Conservation (phyloP, 1,284 basidiomycete genomes). For the Vanrija sp. region DNA sequence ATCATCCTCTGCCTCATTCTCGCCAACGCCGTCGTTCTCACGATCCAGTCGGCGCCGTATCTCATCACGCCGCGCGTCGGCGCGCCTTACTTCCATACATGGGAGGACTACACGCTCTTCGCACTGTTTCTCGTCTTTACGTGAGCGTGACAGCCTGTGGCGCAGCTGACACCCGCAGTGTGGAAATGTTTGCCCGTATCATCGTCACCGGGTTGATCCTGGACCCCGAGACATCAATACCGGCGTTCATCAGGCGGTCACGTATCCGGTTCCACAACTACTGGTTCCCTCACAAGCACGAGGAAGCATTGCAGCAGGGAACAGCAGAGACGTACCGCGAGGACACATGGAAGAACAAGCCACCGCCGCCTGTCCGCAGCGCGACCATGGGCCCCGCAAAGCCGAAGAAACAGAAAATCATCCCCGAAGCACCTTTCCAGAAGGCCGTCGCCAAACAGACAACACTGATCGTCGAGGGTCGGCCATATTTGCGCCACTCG, state of each 20-base stretch:
- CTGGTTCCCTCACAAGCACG: conserved; percentile 39
- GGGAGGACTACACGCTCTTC: conserved; percentile 85
- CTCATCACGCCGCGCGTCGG: conserved; percentile 52
- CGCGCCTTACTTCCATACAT: conserved; percentile 74
- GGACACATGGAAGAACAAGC: neutral
- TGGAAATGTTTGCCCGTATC: conserved; percentile 85
- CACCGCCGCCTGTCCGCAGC: neutral
- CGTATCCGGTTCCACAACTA: conserved; percentile 39
- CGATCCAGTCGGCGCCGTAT: conserved; percentile 65
- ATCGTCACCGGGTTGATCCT: conserved; percentile 86
- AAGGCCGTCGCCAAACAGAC: conserved; percentile 51
- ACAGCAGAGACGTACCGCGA: neutral
- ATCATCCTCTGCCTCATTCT: conserved; percentile 77
- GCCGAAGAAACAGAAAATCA: conserved; percentile 11
- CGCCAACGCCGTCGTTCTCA: conserved; percentile 74
- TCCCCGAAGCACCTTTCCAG: conserved; percentile 52
- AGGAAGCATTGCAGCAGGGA: neutral
- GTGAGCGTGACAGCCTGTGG: conserved; percentile 53
- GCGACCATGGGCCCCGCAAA: neutral
- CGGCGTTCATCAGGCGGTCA: conserved; percentile 23
- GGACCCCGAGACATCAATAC: conserved; percentile 70
- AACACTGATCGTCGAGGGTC: conserved; percentile 38
- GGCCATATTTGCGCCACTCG: conserved; percentile 84
- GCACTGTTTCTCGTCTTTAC: conserved; percentile 81
- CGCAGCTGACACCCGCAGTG: conserved; percentile 47